Base-by-base conservation (phyloP, 108 stramenopile genomes). In the Phaeodactylum tricornutum region DNA sequence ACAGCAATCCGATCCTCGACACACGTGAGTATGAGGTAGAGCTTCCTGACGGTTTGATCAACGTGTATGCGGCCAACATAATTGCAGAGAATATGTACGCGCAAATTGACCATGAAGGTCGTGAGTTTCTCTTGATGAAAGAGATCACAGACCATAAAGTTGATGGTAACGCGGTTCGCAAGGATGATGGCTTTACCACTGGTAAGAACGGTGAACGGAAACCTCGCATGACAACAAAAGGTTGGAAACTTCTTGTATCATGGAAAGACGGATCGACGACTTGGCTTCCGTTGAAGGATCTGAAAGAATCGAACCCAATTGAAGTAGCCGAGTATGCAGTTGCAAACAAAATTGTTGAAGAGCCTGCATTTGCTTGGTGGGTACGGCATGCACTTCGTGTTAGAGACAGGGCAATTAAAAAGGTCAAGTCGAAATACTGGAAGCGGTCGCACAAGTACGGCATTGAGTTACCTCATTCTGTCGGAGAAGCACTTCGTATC, bases 311-410 rank as follows among this genome's bases (percentile, higher is more conserved):
- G 1, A 16, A 39, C 34, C 68, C 68, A 4, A 31, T 69, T n/a
- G 31, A 71, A 31, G 19, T 64, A 8, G 69, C 69, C 5, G 52
- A 64, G 28, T 65, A 71, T 39, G 63, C 64, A 11, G 53, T 52
- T n/a, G 36, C 12, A 2, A 41, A 22, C 4, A 42, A 30, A 20
- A 43, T 60, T 2, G 16, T 2, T 4, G 43, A 44, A 11, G 59
- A 65, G 34, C 59, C 54, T n/a, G 64, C 64, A 11, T 71, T 65
- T 35, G 43, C 33, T 32, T 71, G 69, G 69, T 71, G 69, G 69
- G 64, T 66, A 0, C 40, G 37, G 1, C 27, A 38, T 8, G 16
- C 15, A 17, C 15, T 64, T 1, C 4, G 44, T 1, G 53, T 57
- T 26, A 14, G 55, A 20, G 4, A 62, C 19, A 12, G 60, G 14